Evolutionary conservation across 352 stramenopile genomes (phyloP), one percentile per base, ranked within the genome.

Genomic region (Pythium insidiosum): DNA sequence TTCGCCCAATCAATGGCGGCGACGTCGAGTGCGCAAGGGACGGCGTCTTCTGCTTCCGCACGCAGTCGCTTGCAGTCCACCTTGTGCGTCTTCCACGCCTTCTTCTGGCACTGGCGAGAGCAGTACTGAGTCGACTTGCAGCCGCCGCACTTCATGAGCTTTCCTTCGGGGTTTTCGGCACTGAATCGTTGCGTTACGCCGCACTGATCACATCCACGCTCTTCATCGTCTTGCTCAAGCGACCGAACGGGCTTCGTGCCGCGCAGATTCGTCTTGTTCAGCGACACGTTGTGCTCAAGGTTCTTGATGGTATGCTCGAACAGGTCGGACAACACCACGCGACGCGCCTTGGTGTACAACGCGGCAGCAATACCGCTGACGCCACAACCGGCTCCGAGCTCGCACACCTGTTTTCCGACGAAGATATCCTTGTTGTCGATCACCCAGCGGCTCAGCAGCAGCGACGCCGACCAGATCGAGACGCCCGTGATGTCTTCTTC

Each of bases 401-500:
- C 82, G 23, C 77, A 92, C 10, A 94, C 79, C 18, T 73, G 53
- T 46, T 92, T 94, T 36, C 63, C 62, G 7, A 68, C 57, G 42
- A 92, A 94, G 5, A 73, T 30, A 1, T 58, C 48, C 12, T 65
- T 61, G 31, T 88, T 59, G 35, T 84, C 72, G 23, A 94, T 72
- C 38, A 94, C 58, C 79, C 79, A 94, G 18, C 79, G 79, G 66
- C 73, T 88, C 22, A 94, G 45, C 34, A 94, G 75, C 1, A 94
- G 59, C 21, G 82, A 82, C 29, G 82, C 82, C n/a, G 82, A 94
- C 82, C 82, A 94, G 45, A 92, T 89, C 13, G 77, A 89, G 9
- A 94, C 77, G 15, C 82, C 82, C 2, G 82, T 94, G 38, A 89
- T 92, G 39, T 94, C 82, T 47, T 94, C 80, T 22, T 89, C 75